These are phyloP conservation scores for Coccomyxa subellipsoidea DNA, from an alignment of 163 green algal genomes.

Conservation along the genomic window DNA sequence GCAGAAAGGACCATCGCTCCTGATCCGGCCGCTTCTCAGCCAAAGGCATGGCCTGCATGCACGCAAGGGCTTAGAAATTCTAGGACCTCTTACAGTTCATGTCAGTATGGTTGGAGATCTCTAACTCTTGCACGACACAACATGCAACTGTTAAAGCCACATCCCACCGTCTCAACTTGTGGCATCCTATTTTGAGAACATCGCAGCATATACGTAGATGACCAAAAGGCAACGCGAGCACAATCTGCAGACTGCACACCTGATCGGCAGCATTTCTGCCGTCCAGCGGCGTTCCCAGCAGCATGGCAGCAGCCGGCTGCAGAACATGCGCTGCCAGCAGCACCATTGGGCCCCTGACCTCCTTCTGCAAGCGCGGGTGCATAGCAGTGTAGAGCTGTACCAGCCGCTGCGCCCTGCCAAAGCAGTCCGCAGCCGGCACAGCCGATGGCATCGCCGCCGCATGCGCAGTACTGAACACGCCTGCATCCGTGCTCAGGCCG, in stretches of 20 bases:
- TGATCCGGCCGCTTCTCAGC: not conserved
- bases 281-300: not conserved
- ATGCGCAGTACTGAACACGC: not conserved
- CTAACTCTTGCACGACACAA: too few relatives aligned
- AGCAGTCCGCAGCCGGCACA: not conserved
- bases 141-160: not conserved
- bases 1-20: not conserved
- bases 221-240: too few relatives aligned
- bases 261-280: not conserved
- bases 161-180: not conserved
- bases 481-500: not conserved
- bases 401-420: not conserved
- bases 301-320: not conserved
- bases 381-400: not conserved
- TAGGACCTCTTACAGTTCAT: too few relatives aligned
- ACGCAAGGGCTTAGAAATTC: not conserved
- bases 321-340: not conserved
- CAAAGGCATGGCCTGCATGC: not conserved
- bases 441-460: too few relatives aligned
- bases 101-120: too few relatives aligned
- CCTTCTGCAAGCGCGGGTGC: not conserved
- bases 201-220: too few relatives aligned
- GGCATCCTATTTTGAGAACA: not conserved
- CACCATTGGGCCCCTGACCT: not conserved
- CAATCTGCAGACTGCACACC: too few relatives aligned